Evolutionary conservation across 1,284 basidiomycete species (phyloP).

Genomic region (Apiotrichum montevideense): DNA sequence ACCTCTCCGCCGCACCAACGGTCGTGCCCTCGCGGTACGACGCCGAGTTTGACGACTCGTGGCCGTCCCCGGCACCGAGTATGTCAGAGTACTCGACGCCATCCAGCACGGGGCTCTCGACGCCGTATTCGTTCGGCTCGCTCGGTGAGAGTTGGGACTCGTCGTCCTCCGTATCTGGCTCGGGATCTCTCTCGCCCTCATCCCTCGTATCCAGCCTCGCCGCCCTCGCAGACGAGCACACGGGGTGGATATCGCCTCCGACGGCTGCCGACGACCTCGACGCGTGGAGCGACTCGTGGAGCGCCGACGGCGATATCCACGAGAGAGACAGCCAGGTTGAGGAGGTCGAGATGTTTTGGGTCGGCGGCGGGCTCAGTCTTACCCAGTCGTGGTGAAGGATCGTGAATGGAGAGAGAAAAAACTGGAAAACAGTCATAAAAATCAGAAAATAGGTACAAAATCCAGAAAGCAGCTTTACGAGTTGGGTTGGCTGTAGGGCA

Average conservation of each 20-base stretch:
- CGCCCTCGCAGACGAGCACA: neutral
- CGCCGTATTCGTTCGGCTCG: neutral
- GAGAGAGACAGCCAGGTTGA: neutral
- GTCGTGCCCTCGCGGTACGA: neutral
- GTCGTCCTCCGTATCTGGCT: neutral
- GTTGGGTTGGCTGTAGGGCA: too few relatives aligned
- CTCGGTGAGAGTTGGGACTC: neutral
- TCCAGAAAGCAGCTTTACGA: too few relatives aligned
- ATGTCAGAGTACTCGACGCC: neutral
- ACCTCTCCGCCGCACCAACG: conserved; percentile 10
- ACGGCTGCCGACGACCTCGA: conserved; percentile 30
- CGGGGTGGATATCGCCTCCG: conserved; percentile 22
- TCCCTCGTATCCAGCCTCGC: conserved; percentile 2
- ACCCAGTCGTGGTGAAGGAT: conserved; percentile 5
- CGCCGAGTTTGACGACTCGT: neutral
- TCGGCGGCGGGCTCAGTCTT: conserved; percentile 3
- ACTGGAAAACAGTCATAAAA: neutral
- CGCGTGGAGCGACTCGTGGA: conserved; percentile 10
- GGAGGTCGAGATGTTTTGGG: conserved; percentile 5
- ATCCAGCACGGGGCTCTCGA: neutral
- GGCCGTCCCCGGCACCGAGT: neutral
- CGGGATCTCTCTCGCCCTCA: neutral
- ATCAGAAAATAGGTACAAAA: too few relatives aligned
- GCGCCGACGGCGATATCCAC: neutral
- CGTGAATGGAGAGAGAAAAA: neutral